phyloP scores from a whole-genome alignment of 306 rosid species.

The Quercus parvula region DNA sequence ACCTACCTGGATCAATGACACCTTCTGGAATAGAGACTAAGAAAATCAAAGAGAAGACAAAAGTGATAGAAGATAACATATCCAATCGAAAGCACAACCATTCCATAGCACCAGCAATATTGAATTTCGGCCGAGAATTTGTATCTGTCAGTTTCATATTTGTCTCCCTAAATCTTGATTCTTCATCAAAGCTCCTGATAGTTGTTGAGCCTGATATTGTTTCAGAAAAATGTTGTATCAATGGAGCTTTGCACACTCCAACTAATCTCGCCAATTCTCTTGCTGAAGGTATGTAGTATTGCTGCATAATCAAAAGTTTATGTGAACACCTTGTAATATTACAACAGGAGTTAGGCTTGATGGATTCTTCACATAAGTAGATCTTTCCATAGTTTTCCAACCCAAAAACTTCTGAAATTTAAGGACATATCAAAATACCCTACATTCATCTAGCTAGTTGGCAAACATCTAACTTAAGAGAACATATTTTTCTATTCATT shows the following conservation, averaged over 20 bases:
- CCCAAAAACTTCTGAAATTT: not conserved
- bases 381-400: not conserved
- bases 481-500: not conserved
- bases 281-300: conserved; percentile 70
- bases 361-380: not conserved
- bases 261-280: conserved; percentile 75
- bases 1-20: conserved; percentile 71
- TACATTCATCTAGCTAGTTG: not conserved
- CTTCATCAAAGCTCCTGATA: conserved; percentile 84
- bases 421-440: not conserved
- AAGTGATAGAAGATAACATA: conserved; percentile 64
- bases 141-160: conserved; percentile 73
- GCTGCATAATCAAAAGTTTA: conserved; percentile 41
- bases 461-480: not conserved
- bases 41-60: conserved; percentile 63
- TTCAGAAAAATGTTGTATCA: conserved; percentile 82
- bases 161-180: conserved; percentile 56
- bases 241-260: conserved; percentile 88
- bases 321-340: not conserved
- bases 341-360: not conserved
- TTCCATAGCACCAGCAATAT: conserved; percentile 64
- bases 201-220: conserved; percentile 83
- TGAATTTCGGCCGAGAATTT: conserved; percentile 67
- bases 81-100: conserved; percentile 84
- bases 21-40: conserved; percentile 70